Base-by-base conservation (phyloP, 805 yeast species). In the Candida arabinofermentans region DNA sequence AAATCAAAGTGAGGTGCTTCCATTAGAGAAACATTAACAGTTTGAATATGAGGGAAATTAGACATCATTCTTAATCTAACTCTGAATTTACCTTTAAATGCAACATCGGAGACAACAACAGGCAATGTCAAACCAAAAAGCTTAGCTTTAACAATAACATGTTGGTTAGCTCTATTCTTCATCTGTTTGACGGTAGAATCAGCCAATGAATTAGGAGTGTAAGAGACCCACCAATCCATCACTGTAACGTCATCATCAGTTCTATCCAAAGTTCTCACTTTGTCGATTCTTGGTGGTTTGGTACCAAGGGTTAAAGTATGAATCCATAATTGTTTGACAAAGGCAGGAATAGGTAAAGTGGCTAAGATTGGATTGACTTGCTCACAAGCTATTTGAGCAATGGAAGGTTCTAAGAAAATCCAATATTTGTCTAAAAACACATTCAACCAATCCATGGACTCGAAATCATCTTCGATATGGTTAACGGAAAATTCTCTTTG, bases 191-290 rank as follows among this genome's bases (percentile, higher is more conserved):
- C 79, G 41, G 88, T 87, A 53, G 88, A 69, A 62, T 93, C 99
- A 32, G 84, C 83, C 37, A 79, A 64, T 30, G 89, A 85, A 64
- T 87, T 88, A n/a, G 99, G 99, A 22, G 87, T 84, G 69, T 90
- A 87, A 1, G 96, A 86, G 34, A 85, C 76, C 32, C 81, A 84
- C 97, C 97, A 91, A 65, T 93, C 99, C 96, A 93, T 93, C 40
- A 95, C 96, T 9, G 91, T 95, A 39, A 93, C 83, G 58, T 91
- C 96, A 47, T 84, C 85, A 24, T 79, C 82, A n/a, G 97, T 91
- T 48, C 91, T 86, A 37, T 83, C 86, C 57, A 89, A 77, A 2
- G 97, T 86, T 59, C 93, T 86, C 16, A 91, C 97, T 48, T 73
- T 72, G 58, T 93, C 97, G 46, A 93, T 74, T 62, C 99, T 77